A percentile compares a stretch with the other conserved stretches of the same genome.
phyloP scores from a whole-genome alignment of 2,329 filamentous ascomycete species.

The Colletotrichum kahawae region DNA sequence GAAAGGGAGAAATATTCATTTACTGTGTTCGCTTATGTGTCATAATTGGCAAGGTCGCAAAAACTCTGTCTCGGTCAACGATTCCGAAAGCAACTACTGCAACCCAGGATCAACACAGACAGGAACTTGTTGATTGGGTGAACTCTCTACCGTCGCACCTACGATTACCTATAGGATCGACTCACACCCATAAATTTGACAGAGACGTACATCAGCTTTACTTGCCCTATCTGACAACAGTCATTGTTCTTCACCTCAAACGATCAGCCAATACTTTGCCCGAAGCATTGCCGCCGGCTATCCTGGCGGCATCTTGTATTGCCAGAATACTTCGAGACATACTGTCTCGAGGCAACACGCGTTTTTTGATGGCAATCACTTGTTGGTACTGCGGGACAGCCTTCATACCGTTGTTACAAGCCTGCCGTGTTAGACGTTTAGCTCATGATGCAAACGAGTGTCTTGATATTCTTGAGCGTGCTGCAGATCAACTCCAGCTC shows the following conservation, averaged over 20 bases:
- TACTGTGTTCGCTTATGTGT: conserved; percentile 45
- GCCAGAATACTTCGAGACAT: conserved; percentile 42
- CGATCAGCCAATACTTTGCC: conserved; percentile 39
- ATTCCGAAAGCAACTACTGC: conserved; percentile 21
- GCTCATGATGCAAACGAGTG: conserved; percentile 35
- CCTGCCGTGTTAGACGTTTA: conserved; percentile 35
- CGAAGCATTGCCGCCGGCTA: conserved; percentile 38
- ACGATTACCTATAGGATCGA: conserved; percentile 33
- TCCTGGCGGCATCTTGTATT: conserved; percentile 42
- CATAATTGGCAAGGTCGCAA: conserved; percentile 44
- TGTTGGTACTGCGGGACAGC: conserved; percentile 48
- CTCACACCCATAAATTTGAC: conserved; percentile 37
- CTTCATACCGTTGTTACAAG: conserved; percentile 44
- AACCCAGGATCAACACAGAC: conserved; percentile 28
- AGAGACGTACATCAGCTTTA: conserved; percentile 46
- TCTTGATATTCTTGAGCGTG: conserved; percentile 34
- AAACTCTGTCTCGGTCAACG: conserved; percentile 35
- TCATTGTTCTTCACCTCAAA: conserved; percentile 43
- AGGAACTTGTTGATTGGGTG: conserved; percentile 40
- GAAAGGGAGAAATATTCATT: conserved; percentile 43
- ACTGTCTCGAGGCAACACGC: conserved; percentile 39
- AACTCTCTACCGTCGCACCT: conserved; percentile 36
- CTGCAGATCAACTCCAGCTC: conserved; percentile 34
- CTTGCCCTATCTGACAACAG: conserved; percentile 45
- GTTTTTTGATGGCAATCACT: conserved; percentile 47